Base-by-base conservation (phyloP, 2,329 filamentous ascomycete genomes). In the Colletotrichum sp. region DNA sequence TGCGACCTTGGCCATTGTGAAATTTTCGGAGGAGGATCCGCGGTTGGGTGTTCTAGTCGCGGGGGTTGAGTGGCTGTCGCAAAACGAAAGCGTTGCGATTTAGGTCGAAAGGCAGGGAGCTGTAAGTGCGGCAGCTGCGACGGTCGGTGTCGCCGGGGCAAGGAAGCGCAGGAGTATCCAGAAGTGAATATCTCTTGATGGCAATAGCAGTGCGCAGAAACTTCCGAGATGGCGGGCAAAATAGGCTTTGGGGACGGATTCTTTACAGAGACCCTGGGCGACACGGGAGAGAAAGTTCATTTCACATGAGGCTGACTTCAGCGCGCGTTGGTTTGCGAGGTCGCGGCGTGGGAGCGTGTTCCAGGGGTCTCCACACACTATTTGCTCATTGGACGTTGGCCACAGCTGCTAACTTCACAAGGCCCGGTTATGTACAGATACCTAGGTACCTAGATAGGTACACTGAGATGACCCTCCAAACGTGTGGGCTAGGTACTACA, bases 1-100 rank as follows among this genome's bases (percentile, higher is more conserved):
- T 52, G 87, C 88, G 62, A 84, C 81, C 75, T 87, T 84, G 76
- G 84, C 81, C 86, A 88, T 88, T 75, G 55, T 82, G 77, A 58
- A 30, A 68, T 24, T 14, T 58, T 21, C 48, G 36, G 16, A 36
- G 64, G 26, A 16, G 38, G 16, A 14, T 18, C 8, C 32, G 58
- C 8, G 12, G 26, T 61, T 30, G 56, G 26, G 28, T 28, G 26
- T 61, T n/a, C 12, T 32, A n/a, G 26, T 61, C 18, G 28, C 18
- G 30, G 21, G 34, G 43, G n/a, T 52, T 21, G 43, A 52, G 43
- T 52, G 43, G n/a, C 24, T 58, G 55, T 58, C 55, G 55, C 55
- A 30, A 58, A 16, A 14, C 21, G 55, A 14, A 32, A 7, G 21
- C 34, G 21, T 12, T 38, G 61, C 61, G 61, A 26, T 38, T 38